Evolutionary conservation across 768 basidiomycete genomes (phyloP).

Genomic region (Suillus ampliporus): DNA sequence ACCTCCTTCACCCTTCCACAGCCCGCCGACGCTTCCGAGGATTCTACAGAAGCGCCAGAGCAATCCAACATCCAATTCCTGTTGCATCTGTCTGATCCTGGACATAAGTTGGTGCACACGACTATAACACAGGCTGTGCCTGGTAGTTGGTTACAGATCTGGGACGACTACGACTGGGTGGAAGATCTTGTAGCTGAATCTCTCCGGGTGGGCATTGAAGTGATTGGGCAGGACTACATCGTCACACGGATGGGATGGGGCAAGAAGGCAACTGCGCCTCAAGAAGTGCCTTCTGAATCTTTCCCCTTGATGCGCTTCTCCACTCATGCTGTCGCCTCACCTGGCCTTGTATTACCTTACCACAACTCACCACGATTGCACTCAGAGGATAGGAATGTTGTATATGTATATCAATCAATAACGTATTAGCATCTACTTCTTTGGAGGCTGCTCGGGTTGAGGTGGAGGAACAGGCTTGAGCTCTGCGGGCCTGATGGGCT

Average conservation of each 20-base stretch:
- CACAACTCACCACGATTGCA: not conserved
- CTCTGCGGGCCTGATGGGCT: constrained; percentile 64
- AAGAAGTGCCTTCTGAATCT: constrained; percentile 11
- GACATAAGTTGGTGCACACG: constrained; percentile 75
- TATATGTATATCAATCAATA: constrained; percentile 6
- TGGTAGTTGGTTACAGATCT: constrained; percentile 83
- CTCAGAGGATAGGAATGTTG: constrained; percentile 7
- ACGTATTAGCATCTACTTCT: constrained; percentile 59
- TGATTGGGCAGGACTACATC: constrained; percentile 91
- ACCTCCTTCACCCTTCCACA: constrained; percentile 55
- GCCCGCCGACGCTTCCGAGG: constrained; percentile 25
- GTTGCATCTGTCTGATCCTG: constrained; percentile 73
- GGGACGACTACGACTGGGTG: constrained; percentile 95
- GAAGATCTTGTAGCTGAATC: constrained; percentile 93
- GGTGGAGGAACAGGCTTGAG: constrained; percentile 80
- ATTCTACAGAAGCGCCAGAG: constrained; percentile 24
- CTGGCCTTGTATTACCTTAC: not conserved
- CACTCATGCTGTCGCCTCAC: not conserved
- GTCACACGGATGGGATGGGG: constrained; percentile 87
- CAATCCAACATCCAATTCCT: constrained; percentile 63
- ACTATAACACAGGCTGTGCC: constrained; percentile 88
- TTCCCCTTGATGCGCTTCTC: constrained; percentile 3
- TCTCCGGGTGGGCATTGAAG: constrained; percentile 83
- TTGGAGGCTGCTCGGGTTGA: constrained; percentile 74
- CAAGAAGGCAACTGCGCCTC: constrained; percentile 32